Conservation (phyloP, 1,284 basidiomycete genomes). For the Cutaneotrichosporon sp. region DNA sequence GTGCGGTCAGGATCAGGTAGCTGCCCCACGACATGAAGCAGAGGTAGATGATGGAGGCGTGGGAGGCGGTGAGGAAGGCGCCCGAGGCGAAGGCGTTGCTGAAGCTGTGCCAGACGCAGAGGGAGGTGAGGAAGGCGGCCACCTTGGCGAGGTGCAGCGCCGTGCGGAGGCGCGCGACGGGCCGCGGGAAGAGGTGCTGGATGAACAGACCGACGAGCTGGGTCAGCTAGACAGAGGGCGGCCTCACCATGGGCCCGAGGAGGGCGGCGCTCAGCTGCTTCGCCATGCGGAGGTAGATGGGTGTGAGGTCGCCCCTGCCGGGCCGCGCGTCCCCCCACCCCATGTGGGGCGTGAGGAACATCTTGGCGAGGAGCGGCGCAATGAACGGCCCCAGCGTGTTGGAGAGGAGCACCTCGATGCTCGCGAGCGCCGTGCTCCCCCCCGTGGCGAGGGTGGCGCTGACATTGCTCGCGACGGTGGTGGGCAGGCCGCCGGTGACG, state of each 20-base stretch:
- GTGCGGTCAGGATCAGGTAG: constrained; percentile 33
- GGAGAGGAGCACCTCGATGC: constrained; percentile 35
- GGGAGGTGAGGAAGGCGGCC: constrained; percentile 10
- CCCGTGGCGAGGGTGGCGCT: constrained; percentile 45
- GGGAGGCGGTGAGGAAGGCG: constrained; percentile 36
- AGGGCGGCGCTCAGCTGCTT: constrained; percentile 18
- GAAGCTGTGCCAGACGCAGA: constrained; percentile 31
- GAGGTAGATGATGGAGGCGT: constrained; percentile 40
- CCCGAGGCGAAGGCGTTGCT: constrained; percentile 43
- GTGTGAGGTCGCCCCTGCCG: constrained; percentile 3
- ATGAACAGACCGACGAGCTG: constrained; percentile 15
- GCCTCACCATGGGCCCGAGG: constrained; percentile 14
- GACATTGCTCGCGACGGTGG: constrained; percentile 44
- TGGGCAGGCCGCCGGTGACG: constrained; percentile 35
- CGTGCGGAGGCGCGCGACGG: constrained; percentile 1
- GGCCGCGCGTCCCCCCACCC: not conserved
- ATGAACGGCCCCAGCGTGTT: constrained; percentile 39
- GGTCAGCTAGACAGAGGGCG: no score
- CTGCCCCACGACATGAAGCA: constrained; percentile 33
- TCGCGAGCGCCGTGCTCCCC: constrained; percentile 42
- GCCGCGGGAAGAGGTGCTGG: constrained; percentile 11
- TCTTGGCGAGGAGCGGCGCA: constrained; percentile 23
- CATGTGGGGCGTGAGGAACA: constrained; percentile 6
- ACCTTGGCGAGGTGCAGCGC: constrained; percentile 11
- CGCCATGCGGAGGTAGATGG: constrained; percentile 19